Evolutionary conservation across 306 rosid genomes (phyloP).

Genomic region (Quercus cerris): DNA sequence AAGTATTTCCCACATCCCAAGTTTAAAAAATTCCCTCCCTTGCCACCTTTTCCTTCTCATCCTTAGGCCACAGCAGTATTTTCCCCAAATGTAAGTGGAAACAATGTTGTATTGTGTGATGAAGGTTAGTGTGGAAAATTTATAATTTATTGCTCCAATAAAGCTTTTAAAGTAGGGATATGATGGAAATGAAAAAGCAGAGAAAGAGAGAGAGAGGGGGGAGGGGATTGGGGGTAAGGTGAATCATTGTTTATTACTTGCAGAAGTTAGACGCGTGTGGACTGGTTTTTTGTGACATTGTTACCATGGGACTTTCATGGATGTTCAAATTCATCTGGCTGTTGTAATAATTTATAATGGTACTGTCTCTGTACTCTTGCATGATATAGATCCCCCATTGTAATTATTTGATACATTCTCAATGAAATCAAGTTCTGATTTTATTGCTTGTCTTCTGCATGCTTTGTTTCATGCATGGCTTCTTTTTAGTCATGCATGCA

Average conservation of each 20-base stretch:
- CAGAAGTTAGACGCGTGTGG: background rate
- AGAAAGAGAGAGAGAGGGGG: background rate
- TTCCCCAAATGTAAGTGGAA: background rate
- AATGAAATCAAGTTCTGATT: background rate
- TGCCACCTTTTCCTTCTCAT: constrained; percentile 33
- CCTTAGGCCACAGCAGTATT: constrained; percentile 26
- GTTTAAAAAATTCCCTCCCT: constrained; percentile 37
- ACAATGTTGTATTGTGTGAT: constrained; percentile 11
- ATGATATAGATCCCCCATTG: background rate
- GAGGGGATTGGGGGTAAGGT: no score
- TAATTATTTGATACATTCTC: background rate
- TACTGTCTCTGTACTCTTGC: background rate
- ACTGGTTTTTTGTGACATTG: background rate
- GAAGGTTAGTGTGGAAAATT: constrained; percentile 1
- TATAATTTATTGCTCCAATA: constrained; percentile 16
- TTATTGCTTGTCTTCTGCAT: no score
- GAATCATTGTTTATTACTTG: background rate
- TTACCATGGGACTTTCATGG: background rate
- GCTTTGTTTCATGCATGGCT: background rate
- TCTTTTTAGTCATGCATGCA: background rate
- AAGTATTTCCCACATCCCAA: constrained; percentile 49
- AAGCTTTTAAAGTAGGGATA: constrained; percentile 9
- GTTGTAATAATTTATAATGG: background rate
- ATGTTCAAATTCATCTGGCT: background rate
- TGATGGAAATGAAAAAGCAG: background rate